Percentiles rank a stretch among this genome's conserved stretches.
Conservation (phyloP, 192 early-diverging fungal genomes). For the Cladochytrium replicatum region DNA sequence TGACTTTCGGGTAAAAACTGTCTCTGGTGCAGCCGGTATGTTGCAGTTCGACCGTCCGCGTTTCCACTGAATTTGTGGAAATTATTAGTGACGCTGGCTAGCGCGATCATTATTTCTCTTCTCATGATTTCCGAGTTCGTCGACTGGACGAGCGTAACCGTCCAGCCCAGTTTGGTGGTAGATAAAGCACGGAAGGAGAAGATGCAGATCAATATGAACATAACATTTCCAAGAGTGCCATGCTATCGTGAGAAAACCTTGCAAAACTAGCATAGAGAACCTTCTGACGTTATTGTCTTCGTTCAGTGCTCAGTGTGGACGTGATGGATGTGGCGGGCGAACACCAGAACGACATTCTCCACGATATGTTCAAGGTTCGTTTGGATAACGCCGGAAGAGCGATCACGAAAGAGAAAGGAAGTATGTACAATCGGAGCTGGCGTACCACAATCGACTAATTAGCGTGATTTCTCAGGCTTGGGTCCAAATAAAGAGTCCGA, state of each 20-base stretch:
- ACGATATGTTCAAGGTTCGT: constrained; percentile 74
- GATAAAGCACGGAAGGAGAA: constrained; percentile 80
- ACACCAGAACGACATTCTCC: constrained; percentile 66
- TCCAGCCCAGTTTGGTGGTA: constrained; percentile 69
- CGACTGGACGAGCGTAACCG: constrained; percentile 59
- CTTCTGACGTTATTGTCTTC: background rate
- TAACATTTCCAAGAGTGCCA: constrained; percentile 84
- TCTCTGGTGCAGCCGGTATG: constrained; percentile 62
- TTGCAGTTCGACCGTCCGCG: background rate
- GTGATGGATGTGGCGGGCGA: constrained; percentile 92
- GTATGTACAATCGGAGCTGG: constrained; percentile 34
- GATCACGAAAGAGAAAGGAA: constrained; percentile 48
- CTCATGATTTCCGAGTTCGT: constrained; percentile 75
- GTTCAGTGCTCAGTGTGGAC: constrained; percentile 75
- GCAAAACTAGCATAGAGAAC: background rate
- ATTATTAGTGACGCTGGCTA: constrained; percentile 63
- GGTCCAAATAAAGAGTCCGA: constrained; percentile 44
- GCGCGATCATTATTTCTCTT: constrained; percentile 57
- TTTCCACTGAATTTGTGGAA: constrained; percentile 9
- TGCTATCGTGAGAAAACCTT: constrained; percentile 59
- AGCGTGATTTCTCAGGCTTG: constrained; percentile 14
- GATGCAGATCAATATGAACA: constrained; percentile 79
- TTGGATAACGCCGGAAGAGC: constrained; percentile 53
- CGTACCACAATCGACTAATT: background rate
- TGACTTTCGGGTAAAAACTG: constrained; percentile 80